Conservation (phyloP, 257 asterid genomes). For the Schizonepeta tenuifolia region DNA sequence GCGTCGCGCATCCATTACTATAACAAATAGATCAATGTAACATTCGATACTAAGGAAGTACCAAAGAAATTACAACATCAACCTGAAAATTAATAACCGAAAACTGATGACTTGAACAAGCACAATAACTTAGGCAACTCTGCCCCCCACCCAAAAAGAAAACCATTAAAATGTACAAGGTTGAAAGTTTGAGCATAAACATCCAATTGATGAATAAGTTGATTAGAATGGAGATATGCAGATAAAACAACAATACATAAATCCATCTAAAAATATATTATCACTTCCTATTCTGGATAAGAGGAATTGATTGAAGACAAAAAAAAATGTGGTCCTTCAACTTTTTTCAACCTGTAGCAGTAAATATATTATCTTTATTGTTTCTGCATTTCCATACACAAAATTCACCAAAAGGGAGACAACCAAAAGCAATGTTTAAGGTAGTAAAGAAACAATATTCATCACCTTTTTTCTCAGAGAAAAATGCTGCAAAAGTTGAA, state of each 20-base stretch:
- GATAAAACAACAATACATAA: slow-evolving; percentile 2
- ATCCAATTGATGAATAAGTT: background rate
- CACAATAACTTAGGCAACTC: slow-evolving; percentile 6
- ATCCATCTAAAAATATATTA: background rate
- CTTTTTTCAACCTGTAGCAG: slow-evolving; percentile 18
- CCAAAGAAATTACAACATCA: slow-evolving; percentile 22
- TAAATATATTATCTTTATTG: background rate
- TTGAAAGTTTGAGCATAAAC: background rate
- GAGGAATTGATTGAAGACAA: slow-evolving; percentile 7
- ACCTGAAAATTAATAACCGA: slow-evolving; percentile 24
- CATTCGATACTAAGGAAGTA: slow-evolving; percentile 17
- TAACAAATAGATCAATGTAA: slow-evolving; percentile 4
- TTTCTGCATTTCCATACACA: slow-evolving; percentile 21
- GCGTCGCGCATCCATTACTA: slow-evolving; percentile 69
- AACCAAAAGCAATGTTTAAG: slow-evolving; percentile 30
- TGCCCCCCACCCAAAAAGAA: slow-evolving; percentile 12
- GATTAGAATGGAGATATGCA: slow-evolving; percentile 6
- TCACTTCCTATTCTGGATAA: slow-evolving; percentile 17
- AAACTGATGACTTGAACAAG: slow-evolving; percentile 19
- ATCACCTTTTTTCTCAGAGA: slow-evolving; percentile 42
- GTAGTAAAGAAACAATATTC: slow-evolving; percentile 35
- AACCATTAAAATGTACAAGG: background rate
- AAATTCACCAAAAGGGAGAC: slow-evolving; percentile 27
- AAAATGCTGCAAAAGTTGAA: slow-evolving; percentile 43
- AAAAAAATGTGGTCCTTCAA: slow-evolving; percentile 35